A percentile compares a stretch with the other conserved stretches of the same genome.
Conservation (phyloP, 768 basidiomycete species). For the Phaeotremella skinneri region DNA sequence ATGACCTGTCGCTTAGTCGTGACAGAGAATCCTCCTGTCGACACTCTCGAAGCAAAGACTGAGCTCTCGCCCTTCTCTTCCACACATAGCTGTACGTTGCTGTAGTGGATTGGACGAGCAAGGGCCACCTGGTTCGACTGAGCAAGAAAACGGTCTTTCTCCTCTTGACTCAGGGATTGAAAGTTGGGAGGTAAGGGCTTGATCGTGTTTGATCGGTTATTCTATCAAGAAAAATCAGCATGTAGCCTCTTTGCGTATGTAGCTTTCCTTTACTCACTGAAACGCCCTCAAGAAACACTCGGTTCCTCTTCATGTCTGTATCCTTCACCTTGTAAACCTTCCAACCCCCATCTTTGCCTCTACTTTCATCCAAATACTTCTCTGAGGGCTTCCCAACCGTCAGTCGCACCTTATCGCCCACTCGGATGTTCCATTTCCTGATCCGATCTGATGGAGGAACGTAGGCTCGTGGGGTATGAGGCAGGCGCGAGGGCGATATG, state of each 20-base stretch:
- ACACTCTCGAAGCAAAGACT: conserved; percentile 42
- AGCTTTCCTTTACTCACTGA: conserved; percentile 31
- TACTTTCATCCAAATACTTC: conserved; percentile 39
- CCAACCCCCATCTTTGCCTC: conserved; percentile 32
- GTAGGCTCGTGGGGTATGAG: conserved; percentile 31
- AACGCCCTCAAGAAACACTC: conserved; percentile 37
- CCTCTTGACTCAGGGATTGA: conserved; percentile 20
- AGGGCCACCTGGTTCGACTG: conserved; percentile 27
- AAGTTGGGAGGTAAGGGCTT: conserved; percentile 31
- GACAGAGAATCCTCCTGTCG: conserved; percentile 36
- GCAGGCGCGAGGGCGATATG: conserved; percentile 31
- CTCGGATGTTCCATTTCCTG: conserved; percentile 44
- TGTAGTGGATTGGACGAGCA: conserved; percentile 45
- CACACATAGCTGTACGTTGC: conserved; percentile 47
- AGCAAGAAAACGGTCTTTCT: conserved; percentile 24
- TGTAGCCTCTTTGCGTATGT: not conserved
- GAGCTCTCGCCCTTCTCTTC: conserved; percentile 31
- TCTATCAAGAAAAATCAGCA: conserved; percentile 18
- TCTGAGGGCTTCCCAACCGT: conserved; percentile 40
- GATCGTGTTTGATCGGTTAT: conserved; percentile 31
- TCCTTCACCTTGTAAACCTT: conserved; percentile 44
- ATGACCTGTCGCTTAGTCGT: conserved; percentile 28
- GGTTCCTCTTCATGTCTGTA: conserved; percentile 45
- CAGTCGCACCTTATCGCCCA: conserved; percentile 47
- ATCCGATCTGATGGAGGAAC: conserved; percentile 40